Base-by-base conservation (phyloP, 805 yeast species). In the Kodamaea restingae region DNA sequence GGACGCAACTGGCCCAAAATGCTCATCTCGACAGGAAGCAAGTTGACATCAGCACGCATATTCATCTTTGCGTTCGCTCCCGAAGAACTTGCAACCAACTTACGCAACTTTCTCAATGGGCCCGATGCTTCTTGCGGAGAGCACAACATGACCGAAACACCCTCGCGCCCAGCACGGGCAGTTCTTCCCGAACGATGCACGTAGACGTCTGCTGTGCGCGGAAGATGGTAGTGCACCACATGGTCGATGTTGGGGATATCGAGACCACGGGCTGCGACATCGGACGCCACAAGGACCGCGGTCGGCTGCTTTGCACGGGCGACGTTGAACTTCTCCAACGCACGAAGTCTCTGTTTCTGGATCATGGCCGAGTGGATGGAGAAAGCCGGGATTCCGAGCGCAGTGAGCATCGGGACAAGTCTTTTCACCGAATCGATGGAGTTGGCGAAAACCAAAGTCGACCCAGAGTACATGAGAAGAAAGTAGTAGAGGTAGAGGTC, bases 181-280 rank as follows among this genome's bases (percentile, higher is more conserved):
- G 98, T 93, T 75, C 98, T 81, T 45, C 98, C 98, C 1, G 96
- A 86, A 60, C 98, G 76, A 63, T 93, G 98, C 50, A 93, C 81
- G 56, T 93, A 93, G 36, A 88, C 80, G 55, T 93, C 98, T 0
- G 97, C 97, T 11, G 95, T 73, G 46, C 98, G 73, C 8, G 98
- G 98, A 45, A 93, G 71, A 62, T 93, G 97, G 56, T 91, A 93
- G 61, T 93, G 98, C 15, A 91, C 85, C 35, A 93, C 98, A 60
- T 93, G 98, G 51, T 88, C 82, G 37, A 93, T 90, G 34, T 75
- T 76, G 2, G 95, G 84, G 39, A 93, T 88, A 70, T 93, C 98
- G 43, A 93, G 73, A 43, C 98, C 98, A 70, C 98, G 78, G 3
- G 98, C 98, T 2, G 98, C 98, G 33, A 93, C 98, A 63, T 93